phyloP scores from a whole-genome alignment of 1,284 basidiomycete genomes.

The Rhodotorula sp. region DNA sequence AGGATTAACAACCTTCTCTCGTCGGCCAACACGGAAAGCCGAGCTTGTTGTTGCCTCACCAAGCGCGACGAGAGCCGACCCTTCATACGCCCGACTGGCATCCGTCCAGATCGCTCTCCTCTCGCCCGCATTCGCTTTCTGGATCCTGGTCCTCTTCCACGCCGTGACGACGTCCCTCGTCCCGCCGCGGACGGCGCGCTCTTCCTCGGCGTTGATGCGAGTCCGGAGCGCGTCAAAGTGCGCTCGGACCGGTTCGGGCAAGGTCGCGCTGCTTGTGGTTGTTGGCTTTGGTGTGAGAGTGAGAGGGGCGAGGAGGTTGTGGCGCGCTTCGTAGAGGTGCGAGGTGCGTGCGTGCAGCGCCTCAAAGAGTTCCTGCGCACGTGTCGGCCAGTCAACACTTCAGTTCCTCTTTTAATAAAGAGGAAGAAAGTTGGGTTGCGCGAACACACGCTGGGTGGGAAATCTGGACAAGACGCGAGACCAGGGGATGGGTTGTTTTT shows the following conservation, averaged over 20 bases:
- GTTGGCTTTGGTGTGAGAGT: neutral
- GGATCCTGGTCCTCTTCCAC: slow-evolving; percentile 1
- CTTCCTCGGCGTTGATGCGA: slow-evolving; percentile 12
- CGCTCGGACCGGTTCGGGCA: slow-evolving; percentile 10
- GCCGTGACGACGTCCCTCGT: neutral
- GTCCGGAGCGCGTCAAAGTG: slow-evolving; percentile 15
- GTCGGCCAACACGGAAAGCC: neutral
- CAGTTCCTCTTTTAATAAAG: neutral
- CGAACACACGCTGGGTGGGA: neutral
- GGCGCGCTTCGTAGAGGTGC: neutral
- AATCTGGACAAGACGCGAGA: neutral
- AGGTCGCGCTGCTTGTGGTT: neutral
- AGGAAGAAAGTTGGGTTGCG: neutral
- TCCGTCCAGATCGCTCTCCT: slow-evolving; percentile 18
- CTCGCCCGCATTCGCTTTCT: neutral
- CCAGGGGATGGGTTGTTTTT: too few relatives aligned
- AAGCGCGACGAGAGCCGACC: slow-evolving; percentile 35
- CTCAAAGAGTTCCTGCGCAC: slow-evolving; percentile 25
- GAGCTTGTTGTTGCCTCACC: slow-evolving; percentile 7
- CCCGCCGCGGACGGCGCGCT: neutral
- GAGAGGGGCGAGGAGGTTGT: slow-evolving; percentile 26
- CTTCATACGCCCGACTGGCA: slow-evolving; percentile 28
- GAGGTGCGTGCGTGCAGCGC: slow-evolving; percentile 22
- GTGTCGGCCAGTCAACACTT: neutral
- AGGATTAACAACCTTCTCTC: neutral